Base-by-base conservation (phyloP, 192 early-diverging fungal genomes). In the Coemansia sp. region DNA sequence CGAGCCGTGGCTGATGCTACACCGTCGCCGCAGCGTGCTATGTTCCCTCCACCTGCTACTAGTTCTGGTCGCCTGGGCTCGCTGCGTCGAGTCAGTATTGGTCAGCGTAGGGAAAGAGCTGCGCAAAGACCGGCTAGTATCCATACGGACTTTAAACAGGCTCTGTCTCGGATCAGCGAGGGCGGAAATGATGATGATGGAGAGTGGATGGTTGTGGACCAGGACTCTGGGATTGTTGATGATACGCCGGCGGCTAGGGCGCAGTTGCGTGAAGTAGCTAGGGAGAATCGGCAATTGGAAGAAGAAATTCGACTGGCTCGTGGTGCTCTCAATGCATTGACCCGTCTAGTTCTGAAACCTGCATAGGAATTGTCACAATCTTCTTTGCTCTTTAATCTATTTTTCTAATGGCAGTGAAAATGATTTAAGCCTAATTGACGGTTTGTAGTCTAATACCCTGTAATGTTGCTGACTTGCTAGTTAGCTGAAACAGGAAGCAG, bases 261-360 rank as follows among this genome's bases (percentile, higher is more conserved):
- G 10, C 66, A 64, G 34, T 56, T 74, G 28, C 18, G 18, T 4
- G 24, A 36, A 2, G 39, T 74, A 5, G 21, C 26, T 21, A 2
- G 46, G 5, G 68, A 76, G 38, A 76, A 76, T 55, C 33, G 39
- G 10, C 64, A 62, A 34, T 61, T 79, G 21, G 11, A 51, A 6
- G 18, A 36, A 21, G 42, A 66, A 39, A 36, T 79, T 28, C 18
- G 42, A 36, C 35, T 39, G 46, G 60, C 67, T 9, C 35, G 40
- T 11, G n/a, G 33, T 18, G 67, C 71, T 21, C 31, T 79, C 18
- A 28, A 21, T 0, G 63, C 77, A 20, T 62, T 79, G 21, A 59
- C 69, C 5, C 63, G 69, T 7, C 31, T 76, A 31, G 59, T 66
- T 21, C 21, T 76, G 0, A 13, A 53, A 16, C 31, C 26, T 21